Conservation (phyloP, 2,329 filamentous ascomycete genomes). For the Helminthosporium solani region DNA sequence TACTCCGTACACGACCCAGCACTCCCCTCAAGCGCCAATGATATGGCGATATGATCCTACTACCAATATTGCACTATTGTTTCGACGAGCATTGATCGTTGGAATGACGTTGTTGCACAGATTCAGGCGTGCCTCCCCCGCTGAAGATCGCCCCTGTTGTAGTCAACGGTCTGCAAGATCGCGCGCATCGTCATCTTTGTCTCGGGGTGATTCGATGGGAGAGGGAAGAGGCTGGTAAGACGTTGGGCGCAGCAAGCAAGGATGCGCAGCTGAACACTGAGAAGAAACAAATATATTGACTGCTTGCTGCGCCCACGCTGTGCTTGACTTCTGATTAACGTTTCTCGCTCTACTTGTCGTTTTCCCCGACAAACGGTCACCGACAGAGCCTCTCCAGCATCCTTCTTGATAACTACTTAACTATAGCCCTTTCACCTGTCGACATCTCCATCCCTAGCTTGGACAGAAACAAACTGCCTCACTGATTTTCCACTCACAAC, state of each 20-base stretch:
- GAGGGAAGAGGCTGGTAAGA: not conserved
- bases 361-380: no score
- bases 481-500: not conserved
- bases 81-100: no score
- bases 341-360: no score
- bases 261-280: not conserved
- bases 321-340: no score
- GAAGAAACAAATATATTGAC: not conserved
- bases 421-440: no score
- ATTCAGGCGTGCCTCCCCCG: not conserved
- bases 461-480: not conserved
- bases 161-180: not conserved
- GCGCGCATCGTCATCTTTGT: not conserved
- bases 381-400: no score
- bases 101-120: not conserved
- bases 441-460: no score
- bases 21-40: not conserved
- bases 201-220: not conserved
- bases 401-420: no score
- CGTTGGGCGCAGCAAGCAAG: not conserved
- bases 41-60: not conserved
- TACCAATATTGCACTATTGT: no score
- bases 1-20: not conserved
- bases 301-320: not conserved
- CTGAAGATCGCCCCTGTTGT: constrained; percentile 1